These are phyloP conservation scores for Metschnikowia hibisci DNA, from an alignment of 805 yeast species.

Conservation along the genomic window DNA sequence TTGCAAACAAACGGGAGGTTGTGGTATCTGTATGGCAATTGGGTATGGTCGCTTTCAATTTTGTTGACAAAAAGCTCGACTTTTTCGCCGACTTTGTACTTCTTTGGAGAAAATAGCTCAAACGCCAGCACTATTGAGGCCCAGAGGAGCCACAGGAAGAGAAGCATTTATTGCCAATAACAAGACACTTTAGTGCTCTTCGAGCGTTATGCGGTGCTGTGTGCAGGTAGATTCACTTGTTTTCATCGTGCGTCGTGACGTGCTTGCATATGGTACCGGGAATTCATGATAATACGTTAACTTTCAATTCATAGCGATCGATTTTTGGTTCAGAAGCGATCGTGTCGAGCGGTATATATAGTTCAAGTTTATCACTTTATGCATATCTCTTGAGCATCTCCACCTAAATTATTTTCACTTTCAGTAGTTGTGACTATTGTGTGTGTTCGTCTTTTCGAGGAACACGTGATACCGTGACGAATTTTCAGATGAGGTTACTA, in stretches of 20 bases:
- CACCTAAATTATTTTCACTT: no score
- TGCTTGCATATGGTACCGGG: no score
- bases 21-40: slow-evolving; percentile 72
- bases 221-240: background rate
- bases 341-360: no score
- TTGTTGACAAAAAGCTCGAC: slow-evolving; percentile 74
- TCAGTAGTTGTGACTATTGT: no score
- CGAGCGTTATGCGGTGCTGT: background rate
- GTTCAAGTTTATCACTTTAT: no score
- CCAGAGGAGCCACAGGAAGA: slow-evolving; percentile 7
- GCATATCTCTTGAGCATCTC: no score
- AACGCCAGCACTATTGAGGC: slow-evolving; percentile 10
- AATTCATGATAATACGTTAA: no score
- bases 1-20: slow-evolving; percentile 82
- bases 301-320: no score
- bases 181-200: background rate
- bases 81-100: slow-evolving; percentile 48
- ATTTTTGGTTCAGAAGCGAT: no score
- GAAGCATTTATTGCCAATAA: slow-evolving; percentile 7
- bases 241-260: background rate
- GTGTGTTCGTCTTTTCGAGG: no score
- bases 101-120: slow-evolving; percentile 30
- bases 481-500: background rate
- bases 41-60: slow-evolving; percentile 73
- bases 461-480: no score